Base-by-base conservation (phyloP, 495 filamentous ascomycete species). In the Geopyxis carbonaria region DNA sequence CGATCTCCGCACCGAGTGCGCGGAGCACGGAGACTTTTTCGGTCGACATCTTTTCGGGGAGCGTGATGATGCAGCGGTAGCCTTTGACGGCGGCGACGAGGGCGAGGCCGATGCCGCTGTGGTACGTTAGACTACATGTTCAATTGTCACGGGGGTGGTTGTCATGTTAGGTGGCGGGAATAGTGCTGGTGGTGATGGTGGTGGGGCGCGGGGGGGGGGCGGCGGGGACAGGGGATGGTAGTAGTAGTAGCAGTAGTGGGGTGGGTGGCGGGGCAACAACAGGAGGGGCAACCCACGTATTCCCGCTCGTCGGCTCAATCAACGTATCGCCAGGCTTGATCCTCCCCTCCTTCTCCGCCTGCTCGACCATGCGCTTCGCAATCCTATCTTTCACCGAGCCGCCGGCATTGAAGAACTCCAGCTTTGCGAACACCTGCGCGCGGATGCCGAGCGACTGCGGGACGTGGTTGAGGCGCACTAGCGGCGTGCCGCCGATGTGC, bases 11-110 rank as follows among this genome's bases (percentile, higher is more conserved):
- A 42, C 89, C 89, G 22, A 99, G 69, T 13, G 89, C 86, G 32
- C 81, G 75, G 19, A 99, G 66, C 8, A 99, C 89, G 1, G 85
- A 73, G 9, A 99, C 91, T 58, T 99, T 99, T 61, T 99, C 89
- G 20, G 83, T 73, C 4, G 84, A 93, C 89, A 99, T 99, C 66
- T 99, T 99, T 64, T 99, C 89, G 25, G 89, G 89, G 2, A 99
- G 72, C 0, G 89, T 99, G 54, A 99, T 99, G 59, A 99, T 94
- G 11, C 82, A 89, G 59, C 87, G 89, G 63, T 99, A 97, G 35
- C 80, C 86, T 64, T 94, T 94, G 44, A 99, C 78, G 5, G 89
- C 89, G 22, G 72, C 87, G 11, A 95, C 87, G 30, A 99, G 67
- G 13, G 89, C 89, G 34, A 99, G 64, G 16, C 89, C 89, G 50